These are phyloP conservation scores for Agrocybe pediades DNA, from an alignment of 768 basidiomycete species.

Conservation along the genomic window DNA sequence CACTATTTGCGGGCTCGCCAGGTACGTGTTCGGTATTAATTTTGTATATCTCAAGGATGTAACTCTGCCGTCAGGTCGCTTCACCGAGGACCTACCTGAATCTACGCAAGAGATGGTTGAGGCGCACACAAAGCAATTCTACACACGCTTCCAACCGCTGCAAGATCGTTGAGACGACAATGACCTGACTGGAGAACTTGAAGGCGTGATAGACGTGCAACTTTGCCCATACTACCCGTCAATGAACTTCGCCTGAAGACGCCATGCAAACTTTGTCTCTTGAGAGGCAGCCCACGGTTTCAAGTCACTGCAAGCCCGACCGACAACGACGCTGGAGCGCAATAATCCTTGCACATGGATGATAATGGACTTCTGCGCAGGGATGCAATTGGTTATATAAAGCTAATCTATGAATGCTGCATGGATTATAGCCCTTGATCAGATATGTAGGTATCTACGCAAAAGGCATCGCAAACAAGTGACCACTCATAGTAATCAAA, in stretches of 20 bases:
- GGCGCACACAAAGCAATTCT: slow-evolving; percentile 80
- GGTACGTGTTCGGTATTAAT: slow-evolving; percentile 46
- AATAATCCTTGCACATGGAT: too few relatives aligned
- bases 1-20: slow-evolving; percentile 87
- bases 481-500: slow-evolving; percentile 18
- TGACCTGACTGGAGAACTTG: background rate
- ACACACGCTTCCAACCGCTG: slow-evolving; percentile 75
- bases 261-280: too few relatives aligned
- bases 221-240: too few relatives aligned
- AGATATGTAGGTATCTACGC: slow-evolving; percentile 10
- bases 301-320: too few relatives aligned
- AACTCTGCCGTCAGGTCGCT: slow-evolving; percentile 55
- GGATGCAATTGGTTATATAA: too few relatives aligned
- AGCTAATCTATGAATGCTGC: too few relatives aligned
- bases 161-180: background rate
- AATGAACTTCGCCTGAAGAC: too few relatives aligned
- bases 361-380: too few relatives aligned
- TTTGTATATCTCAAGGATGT: background rate
- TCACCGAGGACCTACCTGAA: slow-evolving; percentile 85
- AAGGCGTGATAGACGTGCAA: background rate
- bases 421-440: background rate
- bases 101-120: slow-evolving; percentile 93
- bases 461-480: slow-evolving; percentile 22
- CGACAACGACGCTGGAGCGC: too few relatives aligned
- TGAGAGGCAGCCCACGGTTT: too few relatives aligned